Conservation (phyloP, 768 basidiomycete species). For the Leccinum variicolor region DNA sequence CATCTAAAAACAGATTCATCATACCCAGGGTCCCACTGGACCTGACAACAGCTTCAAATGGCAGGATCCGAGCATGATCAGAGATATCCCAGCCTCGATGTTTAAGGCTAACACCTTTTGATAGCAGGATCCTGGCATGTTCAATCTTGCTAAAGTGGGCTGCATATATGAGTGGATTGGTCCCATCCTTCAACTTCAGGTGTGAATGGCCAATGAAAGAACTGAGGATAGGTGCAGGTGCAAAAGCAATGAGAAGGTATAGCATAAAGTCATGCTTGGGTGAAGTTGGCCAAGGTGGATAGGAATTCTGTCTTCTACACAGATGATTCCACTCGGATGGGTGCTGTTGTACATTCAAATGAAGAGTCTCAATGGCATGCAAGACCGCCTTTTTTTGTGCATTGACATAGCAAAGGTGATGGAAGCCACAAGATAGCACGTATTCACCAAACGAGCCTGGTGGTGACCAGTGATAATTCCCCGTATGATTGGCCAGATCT, state of each 20-base stretch:
- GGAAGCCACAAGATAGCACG: neutral
- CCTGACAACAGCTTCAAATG: neutral
- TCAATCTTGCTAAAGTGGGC: neutral
- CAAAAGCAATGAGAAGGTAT: neutral
- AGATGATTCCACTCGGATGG: neutral
- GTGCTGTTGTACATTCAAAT: neutral
- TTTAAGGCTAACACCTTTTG: neutral
- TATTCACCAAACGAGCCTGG: neutral
- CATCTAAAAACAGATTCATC: neutral
- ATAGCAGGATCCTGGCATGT: neutral
- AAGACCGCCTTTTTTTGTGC: neutral
- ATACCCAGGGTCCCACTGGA: rapidly evolving
- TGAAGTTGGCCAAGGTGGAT: neutral
- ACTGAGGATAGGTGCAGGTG: neutral
- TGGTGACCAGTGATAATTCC: neutral
- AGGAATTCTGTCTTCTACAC: neutral
- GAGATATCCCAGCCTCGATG: neutral
- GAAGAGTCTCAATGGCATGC: neutral
- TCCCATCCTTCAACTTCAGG: neutral
- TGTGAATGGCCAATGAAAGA: neutral
- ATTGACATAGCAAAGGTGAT: neutral
- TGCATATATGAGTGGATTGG: neutral
- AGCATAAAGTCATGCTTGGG: neutral
- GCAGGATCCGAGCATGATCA: rapidly evolving
- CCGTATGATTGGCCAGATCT: rapidly evolving